Evolutionary conservation across 495 filamentous ascomycete species (phyloP), one percentile per base, ranked within the genome.

Genomic region (Penicillium mononematosum): DNA sequence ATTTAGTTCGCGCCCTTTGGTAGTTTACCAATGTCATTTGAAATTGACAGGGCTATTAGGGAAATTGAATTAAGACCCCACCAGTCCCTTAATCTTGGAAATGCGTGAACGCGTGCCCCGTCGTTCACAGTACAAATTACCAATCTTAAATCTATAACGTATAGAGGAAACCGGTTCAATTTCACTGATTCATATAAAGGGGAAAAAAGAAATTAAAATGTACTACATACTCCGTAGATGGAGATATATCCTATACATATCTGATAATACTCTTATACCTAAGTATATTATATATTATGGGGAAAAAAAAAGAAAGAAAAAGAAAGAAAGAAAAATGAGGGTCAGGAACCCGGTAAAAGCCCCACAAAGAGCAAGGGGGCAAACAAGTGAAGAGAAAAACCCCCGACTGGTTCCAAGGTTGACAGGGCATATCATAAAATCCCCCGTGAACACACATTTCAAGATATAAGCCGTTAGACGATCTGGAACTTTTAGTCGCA

Each of bases 401-500:
- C 65, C 63, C 65, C 65, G 65, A 63, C 34, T 65, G 65, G 65
- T 53, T 59, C 36, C n/a, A 39, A n/a, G n/a, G 32, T 4, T 32
- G n/a, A 50, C 11, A 24, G 22, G 22, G 22, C 22, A 24, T 16
- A 20, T 55, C 45, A 56, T 45, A 53, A 20, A 55, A 19, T 9
- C 7, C 24, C 22, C 22, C 22, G 22, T 24, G 24, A 25, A 25
- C 24, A 25, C 24, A 25, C 24, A 25, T 25, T 25, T 25, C 24
- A 24, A 24, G 22, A 25, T 25, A 25, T 25, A 58, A 58, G 59
- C 65, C 61, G 62, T 64, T 67, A 55, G 22, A 34, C 27, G 60
- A 62, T 63, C 61, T 62, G 60, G 60, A 58, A 59, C 56, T 61
- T 61, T 63, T 63, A 68, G 63, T 64, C 55, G 54, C 63, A 68